Base-by-base conservation (phyloP, 306 rosid genomes). In the Oemleria cerasiformis region DNA sequence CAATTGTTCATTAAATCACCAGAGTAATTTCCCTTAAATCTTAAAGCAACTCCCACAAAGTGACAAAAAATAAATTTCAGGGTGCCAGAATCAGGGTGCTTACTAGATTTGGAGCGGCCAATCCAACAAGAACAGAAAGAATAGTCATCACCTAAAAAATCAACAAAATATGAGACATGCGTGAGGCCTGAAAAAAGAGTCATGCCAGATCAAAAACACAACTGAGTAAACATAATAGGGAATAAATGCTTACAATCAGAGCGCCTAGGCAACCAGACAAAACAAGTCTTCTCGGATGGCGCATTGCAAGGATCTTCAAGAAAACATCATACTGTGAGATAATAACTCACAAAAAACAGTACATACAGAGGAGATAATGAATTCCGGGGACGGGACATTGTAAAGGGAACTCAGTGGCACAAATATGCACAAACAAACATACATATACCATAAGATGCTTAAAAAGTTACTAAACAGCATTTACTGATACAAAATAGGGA, bases 61-160 rank as follows among this genome's bases (percentile, higher is more conserved):
- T 30, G 36, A 1, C 3, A 15, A 67, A 60, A 36, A 58, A 45
- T 25, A 6, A 68, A 61, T 56, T 68, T 47, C 20, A 30, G 58
- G 44, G 53, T 59, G 34, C 55, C 7, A 70, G 25, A 41, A 59
- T 25, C 13, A 54, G 39, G 79, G 63, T 62, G 50, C 84, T 76
- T 77, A 93, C 97, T 87, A 93, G 83, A 83, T 87, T 93, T 21
- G 99, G 99, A 85, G 97, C 96, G 74, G 96, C 96, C 96, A 96
- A 91, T 48, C 99, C 99, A 63, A 94, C 91, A 60, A 94, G 84
- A 69, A 63, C 99, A 74, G 97, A 94, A 57, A 94, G 92, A 82
- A 88, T 81, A 56, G 99, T 94, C 99, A 94, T 94, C 77, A 91
- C 97, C 99, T 94, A 63, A 34, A 30, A 47, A 66, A 43, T 11